A percentile compares a stretch with the other conserved stretches of the same genome.
phyloP scores from a whole-genome alignment of 495 filamentous ascomycete genomes.

The Aspergillus nanangensis region DNA sequence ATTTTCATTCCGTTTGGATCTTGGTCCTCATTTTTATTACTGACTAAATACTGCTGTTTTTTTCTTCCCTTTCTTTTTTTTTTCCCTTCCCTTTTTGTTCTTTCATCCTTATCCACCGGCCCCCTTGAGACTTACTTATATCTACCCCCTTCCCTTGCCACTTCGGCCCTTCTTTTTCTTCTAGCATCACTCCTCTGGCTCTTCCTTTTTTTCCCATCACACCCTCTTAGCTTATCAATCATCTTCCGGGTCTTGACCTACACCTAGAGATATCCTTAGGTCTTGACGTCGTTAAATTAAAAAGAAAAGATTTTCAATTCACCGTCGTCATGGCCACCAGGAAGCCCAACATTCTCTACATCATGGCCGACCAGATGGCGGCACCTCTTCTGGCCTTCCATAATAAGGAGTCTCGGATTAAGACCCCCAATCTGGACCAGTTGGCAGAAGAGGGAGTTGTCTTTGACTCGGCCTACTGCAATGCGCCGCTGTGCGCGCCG shows the following conservation, averaged over 20 bases:
- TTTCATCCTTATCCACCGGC: slow-evolving; percentile 1
- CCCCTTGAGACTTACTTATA: neutral
- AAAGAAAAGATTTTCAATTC: neutral
- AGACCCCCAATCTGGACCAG: slow-evolving; percentile 81
- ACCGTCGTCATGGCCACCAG: slow-evolving; percentile 33
- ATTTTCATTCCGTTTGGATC: neutral
- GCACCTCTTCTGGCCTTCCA: slow-evolving; percentile 81
- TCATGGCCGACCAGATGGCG: slow-evolving; percentile 92
- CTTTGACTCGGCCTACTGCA: slow-evolving; percentile 88
- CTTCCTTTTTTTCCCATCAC: neutral
- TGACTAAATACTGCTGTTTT: no score
- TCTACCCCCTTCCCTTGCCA: neutral
- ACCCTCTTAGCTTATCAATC: neutral
- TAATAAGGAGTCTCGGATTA: slow-evolving; percentile 73
- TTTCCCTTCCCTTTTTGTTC: slow-evolving; percentile 3
- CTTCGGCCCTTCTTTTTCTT: slow-evolving; percentile 1
- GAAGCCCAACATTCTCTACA: slow-evolving; percentile 74
- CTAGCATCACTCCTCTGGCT: neutral
- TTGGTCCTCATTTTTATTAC: neutral
- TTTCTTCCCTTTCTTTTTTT: slow-evolving; percentile 13
- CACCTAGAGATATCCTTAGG: neutral
- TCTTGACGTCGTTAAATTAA: neutral
- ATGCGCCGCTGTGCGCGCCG: slow-evolving; percentile 81
- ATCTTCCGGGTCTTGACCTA: neutral
- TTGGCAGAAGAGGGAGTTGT: slow-evolving; percentile 72